Evolutionary conservation across 495 filamentous ascomycete species (phyloP), one percentile per base, ranked within the genome.

Genomic region (Podospora sp.): DNA sequence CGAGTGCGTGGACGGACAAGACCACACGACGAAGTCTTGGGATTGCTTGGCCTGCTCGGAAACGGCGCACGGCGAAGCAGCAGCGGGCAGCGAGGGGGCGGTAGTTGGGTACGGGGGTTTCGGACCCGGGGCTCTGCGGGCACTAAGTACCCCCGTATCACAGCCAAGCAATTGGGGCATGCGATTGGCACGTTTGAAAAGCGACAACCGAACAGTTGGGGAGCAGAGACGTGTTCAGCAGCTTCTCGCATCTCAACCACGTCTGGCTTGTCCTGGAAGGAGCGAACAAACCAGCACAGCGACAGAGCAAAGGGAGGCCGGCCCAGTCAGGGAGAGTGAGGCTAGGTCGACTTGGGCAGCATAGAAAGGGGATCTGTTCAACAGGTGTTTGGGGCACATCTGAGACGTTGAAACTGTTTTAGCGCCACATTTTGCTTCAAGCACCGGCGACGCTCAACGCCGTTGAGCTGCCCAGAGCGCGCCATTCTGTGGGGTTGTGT

Each of bases 401-500:
- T 73, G 71, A 73, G 71, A 73, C 71, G 67, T 55, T 61, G 33
- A 71, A 70, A 56, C 70, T 66, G 72, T 74, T 74, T 74, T 74
- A 74, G 72, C 69, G 69, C 65, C 70, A 65, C 61, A 24, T 25
- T 69, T 62, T 70, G 55, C 59, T 72, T 71, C 65, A 71, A 71
- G 71, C 71, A 65, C 55, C 33, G 21, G 40, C 61, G 4, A 60
- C 61, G 20, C 35, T 26, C 25, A 52, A 22, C 53, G 22, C 58
- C 29, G 40, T 40, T 35, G 18, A 60, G 16, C 16, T 21, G 51
- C 59, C 58, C 35, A 56, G 27, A 56, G 46, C 25, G 22, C 57
- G 21, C 58, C 33, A 51, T 29, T 46, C 16, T 25, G 66, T 29
- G 33, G 68, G 64, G 22, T 18, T 36, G 25, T 65, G 58, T 53